Evolutionary conservation across 1,284 basidiomycete species (phyloP).

Genomic region (Malassezia globosa): DNA sequence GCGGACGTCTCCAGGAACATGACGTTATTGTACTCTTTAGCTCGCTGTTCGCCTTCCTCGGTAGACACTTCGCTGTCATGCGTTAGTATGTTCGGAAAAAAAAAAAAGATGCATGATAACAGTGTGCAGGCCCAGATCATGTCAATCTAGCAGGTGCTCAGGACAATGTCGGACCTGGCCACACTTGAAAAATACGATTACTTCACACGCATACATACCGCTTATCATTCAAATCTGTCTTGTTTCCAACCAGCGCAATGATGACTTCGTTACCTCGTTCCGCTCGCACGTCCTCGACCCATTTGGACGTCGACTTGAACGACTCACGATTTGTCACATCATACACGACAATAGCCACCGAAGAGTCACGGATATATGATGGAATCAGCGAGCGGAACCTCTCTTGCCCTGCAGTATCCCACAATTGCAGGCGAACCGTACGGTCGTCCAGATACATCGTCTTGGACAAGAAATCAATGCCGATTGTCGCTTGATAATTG

Average conservation of each 20-base stretch:
- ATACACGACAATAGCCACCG: slow-evolving; percentile 94
- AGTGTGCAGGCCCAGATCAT: not conserved
- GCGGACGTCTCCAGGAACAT: slow-evolving; percentile 99
- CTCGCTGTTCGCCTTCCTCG: slow-evolving; percentile 86
- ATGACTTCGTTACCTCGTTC: slow-evolving; percentile 97
- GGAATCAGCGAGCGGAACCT: slow-evolving; percentile 95
- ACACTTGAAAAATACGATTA: too few relatives aligned
- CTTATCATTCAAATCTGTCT: slow-evolving; percentile 62
- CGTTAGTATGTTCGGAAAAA: too few relatives aligned
- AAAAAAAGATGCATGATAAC: slow-evolving; percentile 4
- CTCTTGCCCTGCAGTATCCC: slow-evolving; percentile 95
- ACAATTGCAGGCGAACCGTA: slow-evolving; percentile 90
- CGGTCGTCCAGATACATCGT: slow-evolving; percentile 99
- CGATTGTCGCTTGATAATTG: slow-evolving; percentile 98
- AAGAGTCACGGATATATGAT: slow-evolving; percentile 96
- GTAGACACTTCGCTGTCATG: slow-evolving; percentile 81
- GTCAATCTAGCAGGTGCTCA: not conserved
- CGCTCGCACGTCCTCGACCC: slow-evolving; percentile 98
- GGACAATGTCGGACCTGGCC: not conserved
- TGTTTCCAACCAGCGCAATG: slow-evolving; percentile 96
- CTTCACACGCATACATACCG: slow-evolving; percentile 20
- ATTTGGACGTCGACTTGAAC: slow-evolving; percentile 93
- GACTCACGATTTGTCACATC: slow-evolving; percentile 98
- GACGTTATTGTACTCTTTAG: slow-evolving; percentile 73
- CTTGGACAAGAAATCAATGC: slow-evolving; percentile 98